Conservation (phyloP, 129 eudicot genomes). For the Apium graveolens region DNA sequence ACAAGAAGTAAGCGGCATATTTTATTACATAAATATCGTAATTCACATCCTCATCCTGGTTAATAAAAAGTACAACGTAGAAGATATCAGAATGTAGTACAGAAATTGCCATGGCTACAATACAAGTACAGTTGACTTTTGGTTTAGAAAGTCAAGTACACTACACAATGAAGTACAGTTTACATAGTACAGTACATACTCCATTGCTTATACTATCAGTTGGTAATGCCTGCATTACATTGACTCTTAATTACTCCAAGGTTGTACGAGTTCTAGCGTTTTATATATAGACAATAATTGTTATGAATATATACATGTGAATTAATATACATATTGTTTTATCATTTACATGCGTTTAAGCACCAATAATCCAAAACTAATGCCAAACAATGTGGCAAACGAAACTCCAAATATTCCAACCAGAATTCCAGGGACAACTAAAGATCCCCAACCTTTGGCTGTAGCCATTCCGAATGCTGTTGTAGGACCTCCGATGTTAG, state of each 20-base stretch:
- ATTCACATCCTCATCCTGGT: not conserved
- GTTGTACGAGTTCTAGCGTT: not conserved
- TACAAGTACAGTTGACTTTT: constrained; percentile 17
- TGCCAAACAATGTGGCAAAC: constrained; percentile 60
- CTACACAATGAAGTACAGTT: not conserved
- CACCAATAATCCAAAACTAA: constrained; percentile 51
- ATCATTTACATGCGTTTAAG: constrained; percentile 40
- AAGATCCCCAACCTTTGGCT: constrained; percentile 76
- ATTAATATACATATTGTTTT: not conserved
- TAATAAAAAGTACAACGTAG: not conserved
- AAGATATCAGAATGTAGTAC: constrained; percentile 2
- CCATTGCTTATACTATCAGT: too few relatives aligned
- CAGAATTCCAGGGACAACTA: constrained; percentile 76
- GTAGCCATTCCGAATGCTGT: constrained; percentile 95
- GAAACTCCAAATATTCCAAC: constrained; percentile 83
- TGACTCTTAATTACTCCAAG: not conserved
- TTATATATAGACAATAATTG: not conserved
- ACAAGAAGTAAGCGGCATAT: constrained; percentile 1
- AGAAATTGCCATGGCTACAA: not conserved
- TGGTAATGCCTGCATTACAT: too few relatives aligned
- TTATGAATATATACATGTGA: not conserved
- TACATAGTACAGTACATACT: not conserved
- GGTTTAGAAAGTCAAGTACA: constrained; percentile 10
- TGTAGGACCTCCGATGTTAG: constrained; percentile 89
- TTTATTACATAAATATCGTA: not conserved